Evolutionary conservation across 352 stramenopile genomes (phyloP).

Genomic region (Globisporangium iwayamae): DNA sequence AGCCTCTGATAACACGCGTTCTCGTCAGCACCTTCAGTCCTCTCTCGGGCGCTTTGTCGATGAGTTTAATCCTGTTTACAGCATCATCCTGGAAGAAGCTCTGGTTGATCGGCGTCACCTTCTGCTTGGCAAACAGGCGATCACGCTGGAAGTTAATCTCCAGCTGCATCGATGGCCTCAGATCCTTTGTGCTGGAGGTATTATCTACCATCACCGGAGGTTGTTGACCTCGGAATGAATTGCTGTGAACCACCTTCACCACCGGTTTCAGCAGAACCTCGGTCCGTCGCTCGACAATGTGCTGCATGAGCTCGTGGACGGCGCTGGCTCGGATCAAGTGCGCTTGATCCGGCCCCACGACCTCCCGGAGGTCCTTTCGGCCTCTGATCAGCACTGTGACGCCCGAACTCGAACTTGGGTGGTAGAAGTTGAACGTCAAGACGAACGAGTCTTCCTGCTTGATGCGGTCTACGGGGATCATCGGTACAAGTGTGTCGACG

Average conservation of each 20-base stretch:
- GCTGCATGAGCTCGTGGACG: conserved; percentile 41
- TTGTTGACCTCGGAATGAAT: conserved; percentile 12
- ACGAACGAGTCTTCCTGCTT: conserved; percentile 51
- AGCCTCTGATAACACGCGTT: conserved; percentile 28
- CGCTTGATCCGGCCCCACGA: conserved; percentile 53
- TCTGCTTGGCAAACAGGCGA: conserved; percentile 64
- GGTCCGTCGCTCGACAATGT: conserved; percentile 51
- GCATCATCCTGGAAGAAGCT: conserved; percentile 25
- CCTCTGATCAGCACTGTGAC: conserved; percentile 29
- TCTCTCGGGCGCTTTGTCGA: conserved; percentile 42
- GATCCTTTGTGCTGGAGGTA: not conserved
- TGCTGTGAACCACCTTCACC: conserved; percentile 10
- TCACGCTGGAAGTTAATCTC: conserved; percentile 49
- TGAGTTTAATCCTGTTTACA: conserved; percentile 53
- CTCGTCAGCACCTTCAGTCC: conserved; percentile 62
- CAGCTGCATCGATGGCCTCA: conserved; percentile 11
- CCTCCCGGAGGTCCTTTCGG: conserved; percentile 45
- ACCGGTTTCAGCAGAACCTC: conserved; percentile 20
- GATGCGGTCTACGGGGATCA: conserved; percentile 43
- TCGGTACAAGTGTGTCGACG: conserved; percentile 21
- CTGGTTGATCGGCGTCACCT: conserved; percentile 49
- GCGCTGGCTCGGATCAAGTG: conserved; percentile 35
- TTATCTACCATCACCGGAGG: not conserved
- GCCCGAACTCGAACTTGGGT: conserved; percentile 38
- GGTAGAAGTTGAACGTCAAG: conserved; percentile 55